Conservation (phyloP, 2,329 filamentous ascomycete species). For the Amauroascus niger region DNA sequence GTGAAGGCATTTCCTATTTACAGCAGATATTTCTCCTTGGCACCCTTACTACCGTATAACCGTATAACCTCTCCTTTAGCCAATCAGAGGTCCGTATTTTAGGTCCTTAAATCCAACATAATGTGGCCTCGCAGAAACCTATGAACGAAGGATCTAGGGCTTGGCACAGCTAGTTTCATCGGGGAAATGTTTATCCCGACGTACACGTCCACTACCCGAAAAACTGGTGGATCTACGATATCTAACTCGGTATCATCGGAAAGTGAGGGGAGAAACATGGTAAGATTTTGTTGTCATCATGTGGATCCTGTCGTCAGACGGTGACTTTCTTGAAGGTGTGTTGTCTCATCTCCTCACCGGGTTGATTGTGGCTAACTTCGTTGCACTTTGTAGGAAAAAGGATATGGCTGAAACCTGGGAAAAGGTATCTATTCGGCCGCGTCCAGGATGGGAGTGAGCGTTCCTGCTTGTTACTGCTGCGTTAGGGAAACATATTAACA, state of each 20-base stretch:
- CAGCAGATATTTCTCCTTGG: too few relatives aligned
- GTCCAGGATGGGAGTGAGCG: conserved; percentile 42
- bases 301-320: conserved; percentile 54
- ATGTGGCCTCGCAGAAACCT: too few relatives aligned
- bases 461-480: background rate
- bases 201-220: too few relatives aligned
- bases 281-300: conserved; percentile 32
- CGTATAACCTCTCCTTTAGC: too few relatives aligned
- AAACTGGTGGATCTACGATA: too few relatives aligned
- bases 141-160: too few relatives aligned
- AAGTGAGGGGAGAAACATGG: background rate
- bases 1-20: too few relatives aligned
- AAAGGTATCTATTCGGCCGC: conserved; percentile 75
- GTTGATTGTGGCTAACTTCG: background rate
- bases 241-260: background rate
- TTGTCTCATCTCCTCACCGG: conserved; percentile 20
- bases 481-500: background rate
- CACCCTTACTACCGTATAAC: too few relatives aligned
- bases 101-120: too few relatives aligned
- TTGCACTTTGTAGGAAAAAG: conserved; percentile 52
- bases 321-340: conserved; percentile 38
- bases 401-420: conserved; percentile 77
- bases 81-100: too few relatives aligned
- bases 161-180: too few relatives aligned
- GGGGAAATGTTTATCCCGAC: too few relatives aligned